These are phyloP conservation scores for Candida tallmaniae DNA, from an alignment of 805 yeast genomes.

Conservation along the genomic window DNA sequence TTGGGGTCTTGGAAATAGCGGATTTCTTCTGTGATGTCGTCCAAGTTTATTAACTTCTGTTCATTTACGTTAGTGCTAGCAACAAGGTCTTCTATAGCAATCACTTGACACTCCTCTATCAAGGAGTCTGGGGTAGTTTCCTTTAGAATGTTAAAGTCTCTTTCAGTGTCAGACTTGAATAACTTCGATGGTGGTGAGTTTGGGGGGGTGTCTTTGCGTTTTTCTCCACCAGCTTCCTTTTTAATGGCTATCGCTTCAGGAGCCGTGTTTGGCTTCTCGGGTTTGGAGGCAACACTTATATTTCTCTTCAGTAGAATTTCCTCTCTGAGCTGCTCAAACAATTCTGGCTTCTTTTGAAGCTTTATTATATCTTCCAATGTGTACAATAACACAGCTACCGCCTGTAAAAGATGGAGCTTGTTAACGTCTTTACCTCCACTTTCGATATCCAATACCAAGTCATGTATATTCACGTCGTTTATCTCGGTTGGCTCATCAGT, in stretches of 20 bases:
- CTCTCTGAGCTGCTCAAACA: constrained; percentile 20
- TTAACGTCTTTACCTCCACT: constrained; percentile 29
- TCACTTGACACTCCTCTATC: constrained; percentile 4
- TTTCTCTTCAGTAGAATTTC: constrained; percentile 18
- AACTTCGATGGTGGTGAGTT: constrained; percentile 18
- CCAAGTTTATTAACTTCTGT: constrained; percentile 8
- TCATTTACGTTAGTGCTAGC: constrained; percentile 8
- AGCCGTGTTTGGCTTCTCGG: not conserved
- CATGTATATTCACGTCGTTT: constrained; percentile 30
- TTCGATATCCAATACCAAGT: constrained; percentile 30
- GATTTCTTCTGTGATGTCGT: constrained; percentile 11
- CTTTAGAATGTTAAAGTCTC: constrained; percentile 4
- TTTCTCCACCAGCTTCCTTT: not conserved
- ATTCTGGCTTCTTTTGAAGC: constrained; percentile 21
- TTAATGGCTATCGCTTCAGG: not conserved
- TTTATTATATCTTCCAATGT: constrained; percentile 30
- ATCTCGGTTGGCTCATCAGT: constrained; percentile 34
- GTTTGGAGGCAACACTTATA: not conserved
- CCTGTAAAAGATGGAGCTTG: constrained; percentile 31
- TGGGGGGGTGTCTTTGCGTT: constrained; percentile 14
- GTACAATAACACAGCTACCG: constrained; percentile 25
- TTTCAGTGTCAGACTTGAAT: constrained; percentile 4
- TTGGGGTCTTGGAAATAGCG: constrained; percentile 8
- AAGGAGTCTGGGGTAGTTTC: constrained; percentile 18
- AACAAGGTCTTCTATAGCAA: constrained; percentile 11